These are phyloP conservation scores for Beverwykella pulmonaria DNA, from an alignment of 495 filamentous ascomycete genomes.

Conservation along the genomic window DNA sequence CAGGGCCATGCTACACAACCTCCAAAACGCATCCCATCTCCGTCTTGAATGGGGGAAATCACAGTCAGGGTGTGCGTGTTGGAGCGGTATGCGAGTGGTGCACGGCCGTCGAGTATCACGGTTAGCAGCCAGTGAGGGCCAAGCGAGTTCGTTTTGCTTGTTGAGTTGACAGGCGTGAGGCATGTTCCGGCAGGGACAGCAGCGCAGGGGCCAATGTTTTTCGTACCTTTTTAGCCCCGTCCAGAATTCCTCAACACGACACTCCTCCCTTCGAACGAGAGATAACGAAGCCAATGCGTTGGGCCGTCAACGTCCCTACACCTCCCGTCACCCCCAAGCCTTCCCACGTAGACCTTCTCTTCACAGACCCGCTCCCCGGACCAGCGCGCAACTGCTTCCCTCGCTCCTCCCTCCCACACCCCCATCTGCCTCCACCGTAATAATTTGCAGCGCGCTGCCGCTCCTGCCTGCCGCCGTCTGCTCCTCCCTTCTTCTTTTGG, in stretches of 20 bases:
- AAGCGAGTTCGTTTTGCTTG: slow-evolving; percentile 22
- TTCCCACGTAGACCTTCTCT: slow-evolving; percentile 7
- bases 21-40: too few species aligned
- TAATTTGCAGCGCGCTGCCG: slow-evolving; percentile 18
- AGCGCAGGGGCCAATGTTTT: slow-evolving; percentile 10
- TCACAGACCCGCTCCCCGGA: slow-evolving; percentile 1
- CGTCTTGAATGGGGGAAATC: too few species aligned
- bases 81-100: not conserved
- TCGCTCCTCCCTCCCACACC: not conserved
- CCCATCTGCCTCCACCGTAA: slow-evolving; percentile 1
- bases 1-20: too few species aligned
- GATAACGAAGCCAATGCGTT: slow-evolving; percentile 32
- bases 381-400: not conserved
- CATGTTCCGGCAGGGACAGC: too few species aligned
- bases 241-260: slow-evolving; percentile 23
- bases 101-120: not conserved
- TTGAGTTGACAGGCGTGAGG: slow-evolving; percentile 6
- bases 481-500: not conserved
- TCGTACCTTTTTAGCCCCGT: slow-evolving; percentile 21
- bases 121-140: not conserved
- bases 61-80: too few species aligned
- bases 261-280: slow-evolving; percentile 18
- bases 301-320: slow-evolving; percentile 20
- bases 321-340: slow-evolving; percentile 15
- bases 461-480: slow-evolving; percentile 6